phyloP scores from a whole-genome alignment of 768 basidiomycete species.

The Boletus tomentosulus region DNA sequence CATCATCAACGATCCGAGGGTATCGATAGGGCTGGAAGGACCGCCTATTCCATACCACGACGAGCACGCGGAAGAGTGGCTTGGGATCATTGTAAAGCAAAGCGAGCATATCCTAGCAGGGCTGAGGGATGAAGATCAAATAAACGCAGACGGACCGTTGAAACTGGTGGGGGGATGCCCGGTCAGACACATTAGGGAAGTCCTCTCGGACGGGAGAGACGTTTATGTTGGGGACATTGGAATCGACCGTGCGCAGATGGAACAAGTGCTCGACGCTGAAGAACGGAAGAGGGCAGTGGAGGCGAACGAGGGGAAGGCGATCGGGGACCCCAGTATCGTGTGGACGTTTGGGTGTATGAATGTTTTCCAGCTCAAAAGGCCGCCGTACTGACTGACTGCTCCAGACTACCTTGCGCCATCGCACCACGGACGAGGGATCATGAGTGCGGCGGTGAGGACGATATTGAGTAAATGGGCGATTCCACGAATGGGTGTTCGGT shows the following conservation, averaged over 20 bases:
- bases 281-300: slow-evolving; percentile 32
- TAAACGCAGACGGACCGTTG: slow-evolving; percentile 18
- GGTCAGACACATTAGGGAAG: slow-evolving; percentile 48
- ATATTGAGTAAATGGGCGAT: slow-evolving; percentile 58
- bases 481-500: slow-evolving; percentile 56
- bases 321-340: slow-evolving; percentile 52
- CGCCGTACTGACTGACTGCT: background rate
- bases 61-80: slow-evolving; percentile 39
- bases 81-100: slow-evolving; percentile 17
- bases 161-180: slow-evolving; percentile 44
- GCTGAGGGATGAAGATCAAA: slow-evolving; percentile 13
- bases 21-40: slow-evolving; percentile 42
- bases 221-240: slow-evolving; percentile 44
- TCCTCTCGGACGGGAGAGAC: slow-evolving; percentile 51
- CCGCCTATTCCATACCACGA: slow-evolving; percentile 53
- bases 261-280: slow-evolving; percentile 34
- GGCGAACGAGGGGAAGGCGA: slow-evolving; percentile 38
- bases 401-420: slow-evolving; percentile 59
- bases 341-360: slow-evolving; percentile 60
- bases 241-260: slow-evolving; percentile 24
- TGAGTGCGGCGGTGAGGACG: slow-evolving; percentile 58
- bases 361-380: background rate
- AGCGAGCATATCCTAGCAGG: slow-evolving; percentile 21
- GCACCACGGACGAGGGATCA: slow-evolving; percentile 67
- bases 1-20: slow-evolving; percentile 46